These are phyloP conservation scores for Leccinum solheimii DNA, from an alignment of 1,284 basidiomycete genomes.

Conservation along the genomic window DNA sequence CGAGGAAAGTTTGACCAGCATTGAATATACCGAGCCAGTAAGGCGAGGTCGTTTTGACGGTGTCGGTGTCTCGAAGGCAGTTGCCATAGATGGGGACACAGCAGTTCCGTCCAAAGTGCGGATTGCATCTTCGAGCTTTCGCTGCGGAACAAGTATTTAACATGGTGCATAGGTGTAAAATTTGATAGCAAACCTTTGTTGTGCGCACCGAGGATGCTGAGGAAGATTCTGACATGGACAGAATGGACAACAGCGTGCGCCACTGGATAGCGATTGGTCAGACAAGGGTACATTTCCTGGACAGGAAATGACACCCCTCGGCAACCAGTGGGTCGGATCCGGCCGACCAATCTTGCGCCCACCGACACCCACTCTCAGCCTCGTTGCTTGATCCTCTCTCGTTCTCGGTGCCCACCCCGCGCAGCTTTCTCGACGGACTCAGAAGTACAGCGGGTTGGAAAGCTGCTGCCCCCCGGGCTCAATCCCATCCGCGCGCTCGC, in stretches of 20 bases:
- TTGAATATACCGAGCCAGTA: slow-evolving; percentile 65
- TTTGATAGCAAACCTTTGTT: slow-evolving; percentile 30
- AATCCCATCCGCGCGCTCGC: not conserved
- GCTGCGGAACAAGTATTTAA: slow-evolving; percentile 38
- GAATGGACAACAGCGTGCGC: not conserved
- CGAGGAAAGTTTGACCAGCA: slow-evolving; percentile 73
- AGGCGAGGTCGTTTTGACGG: slow-evolving; percentile 54
- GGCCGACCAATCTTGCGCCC: too few relatives aligned
- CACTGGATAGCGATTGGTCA: not conserved
- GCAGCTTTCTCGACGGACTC: not conserved
- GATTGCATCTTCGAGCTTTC: slow-evolving; percentile 74
- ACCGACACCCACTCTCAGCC: too few relatives aligned
- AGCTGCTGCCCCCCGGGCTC: not conserved
- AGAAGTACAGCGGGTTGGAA: not conserved
- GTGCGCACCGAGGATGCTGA: slow-evolving; percentile 30
- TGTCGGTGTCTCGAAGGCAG: slow-evolving; percentile 39
- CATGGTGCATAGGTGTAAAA: not conserved
- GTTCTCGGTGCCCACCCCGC: not conserved
- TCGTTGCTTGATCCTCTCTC: not conserved
- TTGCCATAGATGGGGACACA: slow-evolving; percentile 31
- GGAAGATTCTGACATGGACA: slow-evolving; percentile 15
- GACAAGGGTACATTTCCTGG: not conserved
- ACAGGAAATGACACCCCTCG: not conserved
- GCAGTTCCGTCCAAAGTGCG: slow-evolving; percentile 63
- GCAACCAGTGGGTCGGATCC: too few relatives aligned